A percentile compares a stretch with the other conserved stretches of the same genome.
phyloP scores from a whole-genome alignment of 306 rosid genomes.

The Fagus sylvatica region DNA sequence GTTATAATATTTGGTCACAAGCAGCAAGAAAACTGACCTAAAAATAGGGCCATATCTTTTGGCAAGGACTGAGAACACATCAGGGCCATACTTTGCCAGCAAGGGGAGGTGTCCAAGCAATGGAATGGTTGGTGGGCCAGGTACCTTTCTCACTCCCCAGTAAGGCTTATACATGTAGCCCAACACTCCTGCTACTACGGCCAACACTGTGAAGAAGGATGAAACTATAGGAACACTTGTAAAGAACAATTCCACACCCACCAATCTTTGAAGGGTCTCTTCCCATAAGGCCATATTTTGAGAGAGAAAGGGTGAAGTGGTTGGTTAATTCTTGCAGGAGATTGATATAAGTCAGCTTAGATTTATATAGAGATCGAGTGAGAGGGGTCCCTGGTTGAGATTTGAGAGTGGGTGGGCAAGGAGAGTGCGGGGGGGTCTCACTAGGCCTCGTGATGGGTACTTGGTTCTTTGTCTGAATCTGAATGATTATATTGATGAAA shows the following conservation, averaged over 20 bases:
- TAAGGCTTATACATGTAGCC: slow-evolving; percentile 64
- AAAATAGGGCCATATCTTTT: slow-evolving; percentile 86
- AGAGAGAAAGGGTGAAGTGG: not conserved
- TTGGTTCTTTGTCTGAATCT: slow-evolving; percentile 40
- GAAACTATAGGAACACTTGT: slow-evolving; percentile 28
- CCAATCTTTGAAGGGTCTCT: slow-evolving; percentile 8
- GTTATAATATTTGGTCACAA: not conserved
- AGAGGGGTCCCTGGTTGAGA: not conserved
- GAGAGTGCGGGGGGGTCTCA: slow-evolving; percentile 15
- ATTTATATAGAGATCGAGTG: not conserved
- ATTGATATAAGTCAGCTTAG: not conserved
- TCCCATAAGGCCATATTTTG: not conserved
- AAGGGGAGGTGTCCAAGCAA: slow-evolving; percentile 89
- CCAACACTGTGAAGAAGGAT: slow-evolving; percentile 39
- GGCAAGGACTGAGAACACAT: slow-evolving; percentile 86
- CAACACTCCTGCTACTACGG: slow-evolving; percentile 45
- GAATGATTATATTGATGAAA: slow-evolving; percentile 54
- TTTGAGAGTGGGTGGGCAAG: slow-evolving; percentile 12
- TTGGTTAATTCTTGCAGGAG: not conserved
- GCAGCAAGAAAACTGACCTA: slow-evolving; percentile 50
- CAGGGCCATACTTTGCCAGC: slow-evolving; percentile 82
- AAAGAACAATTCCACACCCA: slow-evolving; percentile 30
- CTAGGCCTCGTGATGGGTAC: not conserved
- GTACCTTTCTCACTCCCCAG: slow-evolving; percentile 83
- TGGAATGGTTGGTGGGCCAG: slow-evolving; percentile 83